Conservation (phyloP, 1,284 basidiomycete species). For the Puccinia novopanici region DNA sequence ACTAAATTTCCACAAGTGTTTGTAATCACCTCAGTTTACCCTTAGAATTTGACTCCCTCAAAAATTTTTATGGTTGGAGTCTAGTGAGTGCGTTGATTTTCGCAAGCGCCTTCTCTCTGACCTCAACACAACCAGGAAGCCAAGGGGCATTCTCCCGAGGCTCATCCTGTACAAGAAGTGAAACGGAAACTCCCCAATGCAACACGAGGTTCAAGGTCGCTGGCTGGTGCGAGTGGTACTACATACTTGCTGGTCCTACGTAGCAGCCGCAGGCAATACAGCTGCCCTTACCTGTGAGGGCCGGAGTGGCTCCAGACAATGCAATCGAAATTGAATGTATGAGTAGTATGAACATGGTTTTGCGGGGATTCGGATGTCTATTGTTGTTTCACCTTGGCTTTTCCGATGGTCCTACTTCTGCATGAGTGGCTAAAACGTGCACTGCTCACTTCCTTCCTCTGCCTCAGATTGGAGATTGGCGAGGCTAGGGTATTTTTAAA, state of each 20-base stretch:
- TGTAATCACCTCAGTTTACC: too few relatives aligned
- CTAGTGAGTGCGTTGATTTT: too few relatives aligned
- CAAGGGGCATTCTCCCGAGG: too few relatives aligned
- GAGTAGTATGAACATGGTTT: background rate
- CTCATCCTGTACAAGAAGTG: too few relatives aligned
- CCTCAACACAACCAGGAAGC: too few relatives aligned
- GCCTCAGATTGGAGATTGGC: background rate
- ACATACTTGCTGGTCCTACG: background rate
- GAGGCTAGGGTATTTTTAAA: background rate
- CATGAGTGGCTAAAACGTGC: conserved; percentile 1
- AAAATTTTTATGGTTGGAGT: too few relatives aligned
- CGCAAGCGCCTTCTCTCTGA: too few relatives aligned
- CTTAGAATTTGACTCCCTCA: too few relatives aligned
- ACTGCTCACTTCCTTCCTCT: background rate
- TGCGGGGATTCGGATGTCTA: background rate
- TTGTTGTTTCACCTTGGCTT: background rate
- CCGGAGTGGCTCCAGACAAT: background rate
- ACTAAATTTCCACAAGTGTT: too few relatives aligned
- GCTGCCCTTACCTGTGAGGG: background rate
- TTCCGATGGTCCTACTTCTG: background rate
- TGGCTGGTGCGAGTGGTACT: too few relatives aligned
- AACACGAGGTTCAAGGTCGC: too few relatives aligned
- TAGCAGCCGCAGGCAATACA: background rate
- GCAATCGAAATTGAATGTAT: background rate
- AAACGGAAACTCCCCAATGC: too few relatives aligned